Percentiles rank a stretch among this genome's conserved stretches.
phyloP scores from a whole-genome alignment of 1,139 yeast species.

The Scheffersomyces lignicola region DNA sequence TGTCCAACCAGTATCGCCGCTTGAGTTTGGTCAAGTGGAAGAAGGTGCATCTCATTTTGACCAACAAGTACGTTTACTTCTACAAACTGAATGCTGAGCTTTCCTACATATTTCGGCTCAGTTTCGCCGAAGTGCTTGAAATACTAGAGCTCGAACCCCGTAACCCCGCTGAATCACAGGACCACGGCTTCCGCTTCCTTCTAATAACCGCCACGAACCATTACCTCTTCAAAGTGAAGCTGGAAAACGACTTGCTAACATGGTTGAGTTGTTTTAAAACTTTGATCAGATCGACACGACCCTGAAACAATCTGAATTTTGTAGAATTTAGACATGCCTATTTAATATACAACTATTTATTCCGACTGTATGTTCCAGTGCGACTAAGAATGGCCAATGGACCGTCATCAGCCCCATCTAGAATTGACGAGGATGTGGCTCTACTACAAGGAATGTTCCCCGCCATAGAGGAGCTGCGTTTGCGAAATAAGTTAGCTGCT shows the following conservation, averaged over 20 bases:
- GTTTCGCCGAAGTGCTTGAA: constrained; percentile 43
- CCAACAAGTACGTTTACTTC: constrained; percentile 40
- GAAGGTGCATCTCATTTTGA: constrained; percentile 41
- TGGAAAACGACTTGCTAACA: constrained; percentile 1
- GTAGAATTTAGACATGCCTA: too few species aligned
- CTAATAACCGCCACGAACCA: neutral
- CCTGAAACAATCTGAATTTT: too few species aligned
- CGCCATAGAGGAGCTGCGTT: too few species aligned
- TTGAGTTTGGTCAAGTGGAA: constrained; percentile 39
- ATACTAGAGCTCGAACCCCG: constrained; percentile 53
- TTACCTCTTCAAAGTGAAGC: neutral
- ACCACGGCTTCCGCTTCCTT: neutral
- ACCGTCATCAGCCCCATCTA: too few species aligned
- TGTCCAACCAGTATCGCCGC: neutral
- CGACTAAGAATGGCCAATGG: too few species aligned
- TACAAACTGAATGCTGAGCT: constrained; percentile 32
- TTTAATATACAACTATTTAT: too few species aligned
- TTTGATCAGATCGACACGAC: too few species aligned
- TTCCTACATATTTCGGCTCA: constrained; percentile 21
- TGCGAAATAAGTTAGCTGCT: too few species aligned
- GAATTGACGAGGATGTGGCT: too few species aligned
- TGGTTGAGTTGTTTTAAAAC: constrained; percentile 4
- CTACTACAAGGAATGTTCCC: too few species aligned
- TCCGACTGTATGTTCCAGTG: too few species aligned
- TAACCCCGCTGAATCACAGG: constrained; percentile 5